Evolutionary conservation across 2,329 filamentous ascomycete genomes (phyloP).

Genomic region (Fusarium sacchari): DNA sequence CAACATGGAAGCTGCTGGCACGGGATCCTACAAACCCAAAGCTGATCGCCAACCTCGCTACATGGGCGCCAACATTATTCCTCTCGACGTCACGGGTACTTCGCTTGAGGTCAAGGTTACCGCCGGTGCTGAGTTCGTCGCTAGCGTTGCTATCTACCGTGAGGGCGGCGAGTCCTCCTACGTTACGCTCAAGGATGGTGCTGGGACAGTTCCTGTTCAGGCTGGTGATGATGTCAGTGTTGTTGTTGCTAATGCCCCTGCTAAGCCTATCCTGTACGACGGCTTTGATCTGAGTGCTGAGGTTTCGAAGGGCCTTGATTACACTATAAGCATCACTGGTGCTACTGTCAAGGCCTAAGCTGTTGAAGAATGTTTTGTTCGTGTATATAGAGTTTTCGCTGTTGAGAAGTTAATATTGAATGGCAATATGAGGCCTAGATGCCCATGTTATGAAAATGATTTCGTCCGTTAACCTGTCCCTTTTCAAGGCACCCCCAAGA

Average conservation of each 20-base stretch:
- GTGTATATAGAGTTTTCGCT: conserved; percentile 5
- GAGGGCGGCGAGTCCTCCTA: conserved; percentile 49
- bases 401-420: background rate
- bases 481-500: accelerated
- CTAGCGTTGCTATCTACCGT: conserved; percentile 52
- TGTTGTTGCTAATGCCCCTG: conserved; percentile 60
- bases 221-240: conserved; percentile 56
- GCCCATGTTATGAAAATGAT: accelerated
- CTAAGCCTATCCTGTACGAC: conserved; percentile 55
- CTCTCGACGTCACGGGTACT: conserved; percentile 50
- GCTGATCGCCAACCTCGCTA: conserved; percentile 55
- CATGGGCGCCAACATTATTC: conserved; percentile 62
- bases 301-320: conserved; percentile 52
- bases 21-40: conserved; percentile 55
- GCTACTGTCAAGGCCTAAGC: conserved; percentile 34
- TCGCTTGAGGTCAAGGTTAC: conserved; percentile 49
- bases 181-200: conserved; percentile 47
- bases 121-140: conserved; percentile 51
- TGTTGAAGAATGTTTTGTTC: background rate
- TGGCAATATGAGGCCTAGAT: background rate
- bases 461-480: accelerated
- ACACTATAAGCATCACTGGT: conserved; percentile 49
- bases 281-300: conserved; percentile 52
- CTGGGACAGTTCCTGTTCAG: conserved; percentile 48
- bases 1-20: conserved; percentile 52